These are phyloP conservation scores for Sutorius australiensis DNA, from an alignment of 768 basidiomycete species.

Conservation along the genomic window DNA sequence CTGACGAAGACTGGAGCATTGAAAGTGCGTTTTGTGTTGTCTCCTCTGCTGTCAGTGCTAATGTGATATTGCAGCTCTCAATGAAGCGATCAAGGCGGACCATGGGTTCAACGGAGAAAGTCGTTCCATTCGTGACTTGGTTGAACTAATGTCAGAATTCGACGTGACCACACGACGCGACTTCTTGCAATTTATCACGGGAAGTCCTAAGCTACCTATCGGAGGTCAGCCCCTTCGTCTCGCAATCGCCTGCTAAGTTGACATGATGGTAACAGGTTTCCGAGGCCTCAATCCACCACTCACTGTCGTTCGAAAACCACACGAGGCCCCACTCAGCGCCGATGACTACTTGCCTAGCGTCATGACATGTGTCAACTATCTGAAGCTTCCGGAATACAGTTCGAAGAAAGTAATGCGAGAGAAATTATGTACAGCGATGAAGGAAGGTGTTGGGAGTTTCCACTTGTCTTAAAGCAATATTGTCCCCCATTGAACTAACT, in stretches of 20 bases:
- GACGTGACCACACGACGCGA: constrained; percentile 72
- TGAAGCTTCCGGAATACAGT: constrained; percentile 96
- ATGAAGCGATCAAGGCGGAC: constrained; percentile 91
- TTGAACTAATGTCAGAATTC: constrained; percentile 84
- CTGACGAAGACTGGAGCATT: constrained; percentile 94
- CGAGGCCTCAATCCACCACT: constrained; percentile 89
- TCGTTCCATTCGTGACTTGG: constrained; percentile 80
- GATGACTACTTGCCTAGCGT: constrained; percentile 96
- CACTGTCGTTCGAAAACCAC: constrained; percentile 96
- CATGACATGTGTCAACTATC: constrained; percentile 97
- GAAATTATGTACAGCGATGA: constrained; percentile 80
- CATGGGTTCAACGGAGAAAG: constrained; percentile 98
- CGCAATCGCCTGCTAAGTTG: background rate
- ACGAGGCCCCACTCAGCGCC: constrained; percentile 84
- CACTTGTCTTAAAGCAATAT: constrained; percentile 72
- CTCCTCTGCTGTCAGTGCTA: background rate
- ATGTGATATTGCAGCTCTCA: constrained; percentile 55
- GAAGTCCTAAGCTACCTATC: constrained; percentile 93
- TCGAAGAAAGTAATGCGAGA: constrained; percentile 79
- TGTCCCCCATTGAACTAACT: constrained; percentile 17
- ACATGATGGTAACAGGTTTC: constrained; percentile 59
- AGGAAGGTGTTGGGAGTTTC: constrained; percentile 95
- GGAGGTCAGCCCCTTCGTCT: constrained; percentile 59
- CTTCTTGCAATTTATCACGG: constrained; percentile 95
- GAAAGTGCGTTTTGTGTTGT: constrained; percentile 62